A percentile compares a stretch with the other conserved stretches of the same genome.
phyloP scores from a whole-genome alignment of 768 basidiomycete species.

The Astraeus odoratus region DNA sequence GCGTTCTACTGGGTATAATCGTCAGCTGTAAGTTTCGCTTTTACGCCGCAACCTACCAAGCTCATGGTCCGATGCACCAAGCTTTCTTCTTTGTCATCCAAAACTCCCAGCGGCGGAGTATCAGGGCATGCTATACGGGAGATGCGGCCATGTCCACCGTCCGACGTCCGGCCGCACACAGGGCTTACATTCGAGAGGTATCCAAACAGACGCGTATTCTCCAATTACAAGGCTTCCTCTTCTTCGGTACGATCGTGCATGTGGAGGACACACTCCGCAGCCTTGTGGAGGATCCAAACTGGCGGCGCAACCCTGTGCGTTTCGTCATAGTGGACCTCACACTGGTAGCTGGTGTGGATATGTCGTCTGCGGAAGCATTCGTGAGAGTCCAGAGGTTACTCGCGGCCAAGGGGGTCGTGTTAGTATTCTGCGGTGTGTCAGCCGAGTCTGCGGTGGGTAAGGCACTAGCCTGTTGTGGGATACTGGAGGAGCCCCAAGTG shows the following conservation, averaged over 20 bases:
- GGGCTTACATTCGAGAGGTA: constrained; percentile 86
- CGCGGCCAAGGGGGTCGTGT: constrained; percentile 62
- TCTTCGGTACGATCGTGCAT: constrained; percentile 87
- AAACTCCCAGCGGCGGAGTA: constrained; percentile 79
- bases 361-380: constrained; percentile 93
- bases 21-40: constrained; percentile 62
- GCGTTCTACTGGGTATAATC: constrained; percentile 87
- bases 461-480: constrained; percentile 71
- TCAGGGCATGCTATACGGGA: constrained; percentile 78
- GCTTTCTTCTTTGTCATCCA: constrained; percentile 97
- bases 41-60: neutral
- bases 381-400: constrained; percentile 84
- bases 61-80: constrained; percentile 17
- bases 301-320: constrained; percentile 70
- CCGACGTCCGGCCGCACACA: constrained; percentile 78
- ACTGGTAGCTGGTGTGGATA: constrained; percentile 84
- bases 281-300: constrained; percentile 63
- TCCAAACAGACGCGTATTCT: constrained; percentile 87
- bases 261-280: constrained; percentile 84
- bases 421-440: constrained; percentile 84
- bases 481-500: constrained; percentile 71
- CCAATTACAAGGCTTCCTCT: constrained; percentile 86
- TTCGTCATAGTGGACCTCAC: constrained; percentile 84
- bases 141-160: constrained; percentile 86
- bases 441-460: constrained; percentile 58